Evolutionary conservation across 139 green algal species (phyloP), one percentile per base, ranked within the genome.

Genomic region (Picochlorum sp.): DNA sequence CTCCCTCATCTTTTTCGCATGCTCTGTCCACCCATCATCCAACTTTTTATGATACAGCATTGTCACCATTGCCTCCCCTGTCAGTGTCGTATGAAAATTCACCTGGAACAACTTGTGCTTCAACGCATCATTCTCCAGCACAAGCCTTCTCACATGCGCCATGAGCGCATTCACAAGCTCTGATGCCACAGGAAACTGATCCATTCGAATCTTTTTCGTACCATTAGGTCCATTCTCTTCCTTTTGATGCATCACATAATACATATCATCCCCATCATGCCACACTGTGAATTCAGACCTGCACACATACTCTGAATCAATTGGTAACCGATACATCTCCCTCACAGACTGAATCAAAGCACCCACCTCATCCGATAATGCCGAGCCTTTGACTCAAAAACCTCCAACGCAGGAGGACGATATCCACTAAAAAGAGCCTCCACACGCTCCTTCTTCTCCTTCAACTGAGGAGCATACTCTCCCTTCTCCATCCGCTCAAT

Each of bases 61-160:
- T 0, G 82, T 90, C 5, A 95, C 76, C 81, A 96, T 87, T n/a
- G 79, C 72, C 28, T 96, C 58, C 3, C 86, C 86, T 31, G 54
- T 78, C 28, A 94, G 72, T 1, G 90, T 89, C 49, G 88, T 96
- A 74, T 95, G 90, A 68, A 95, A 95, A 69, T 93, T 95, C 61
- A 77, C 84, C 77, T 91, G 66, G 57, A 75, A 92, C 20, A 94
- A 78, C 52, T 80, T 81, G 13, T 47, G 14, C 3, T 67, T 66
- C 21, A 94, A 72, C 18, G 73, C 52, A 0, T 51, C 28, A 28
- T 24, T 61, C 7, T 47, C 23, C 11, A 65, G 45, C 8, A 85
- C 70, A 45, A 75, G 68, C 20, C 72, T 24, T 41, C 86, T 76
- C 8, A 97, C 57, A 38, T 69, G 45, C 7, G 14, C 45, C 90